Evolutionary conservation across 2,329 filamentous ascomycete genomes (phyloP), one percentile per base, ranked within the genome.

Genomic region (Botrytis byssoidea): DNA sequence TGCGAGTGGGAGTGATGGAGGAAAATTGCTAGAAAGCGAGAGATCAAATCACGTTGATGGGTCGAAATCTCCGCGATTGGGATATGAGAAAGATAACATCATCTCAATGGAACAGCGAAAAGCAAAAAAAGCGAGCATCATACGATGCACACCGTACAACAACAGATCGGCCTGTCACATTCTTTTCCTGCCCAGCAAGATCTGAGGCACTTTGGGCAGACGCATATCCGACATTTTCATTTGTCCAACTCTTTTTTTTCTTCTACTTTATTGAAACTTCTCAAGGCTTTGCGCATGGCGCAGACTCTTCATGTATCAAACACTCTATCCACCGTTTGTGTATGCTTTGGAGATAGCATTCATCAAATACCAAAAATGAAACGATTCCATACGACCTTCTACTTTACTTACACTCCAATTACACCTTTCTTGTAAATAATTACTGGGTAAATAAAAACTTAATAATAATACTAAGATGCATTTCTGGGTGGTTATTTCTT

Each of bases 251-350:
- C 77, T 74, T 74, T 66, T 74, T 66, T 46, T 37, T 22, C 14
- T 40, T 29, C 46, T 44, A 44, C 40, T 72, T 60, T 57, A 67
- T 76, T 72, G 76, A 72, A 73, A 55, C 60, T 60, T 71, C 76
- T 68, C 65, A 16, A 51, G 71, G 63, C 48, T 75, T 77, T 77
- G 75, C 75, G 75, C 73, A 72, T 74, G 69, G 73, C 73, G 74
- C 76, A 73, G 74, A 73, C 76, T 67, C 72, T 76, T 76, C 63
- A 72, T 75, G 74, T 79, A 77, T 79, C 72, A 73, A 79, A 77
- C 75, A 77, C 76, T 75, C 76, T 74, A 57, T 76, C 70, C 63
- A 67, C 55, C 51, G 37, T 72, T 57, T 46, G 71, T 69, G 71
- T 44, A 69, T 72, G 71, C 71, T 72, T 69, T 72, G 63, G 51